These are phyloP conservation scores for Artomyces pyxidatus DNA, from an alignment of 768 basidiomycete species.

Conservation along the genomic window DNA sequence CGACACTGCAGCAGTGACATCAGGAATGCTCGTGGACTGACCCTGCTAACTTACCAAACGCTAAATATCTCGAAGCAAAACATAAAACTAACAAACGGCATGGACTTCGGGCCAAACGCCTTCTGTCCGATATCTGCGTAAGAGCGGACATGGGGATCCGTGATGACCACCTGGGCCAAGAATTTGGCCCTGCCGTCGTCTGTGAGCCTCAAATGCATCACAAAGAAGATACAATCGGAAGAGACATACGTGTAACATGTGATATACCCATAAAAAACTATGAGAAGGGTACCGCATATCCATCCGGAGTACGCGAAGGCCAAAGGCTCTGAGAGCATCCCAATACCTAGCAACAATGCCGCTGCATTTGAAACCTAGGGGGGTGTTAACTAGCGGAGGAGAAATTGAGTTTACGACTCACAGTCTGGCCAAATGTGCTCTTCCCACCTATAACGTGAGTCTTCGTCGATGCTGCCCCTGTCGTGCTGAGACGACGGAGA, in stretches of 20 bases:
- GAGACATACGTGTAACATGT: constrained; percentile 82
- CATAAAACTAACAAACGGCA: constrained; percentile 54
- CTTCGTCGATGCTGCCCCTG: no score
- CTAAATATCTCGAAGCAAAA: constrained; percentile 88
- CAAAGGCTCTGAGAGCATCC: constrained; percentile 82
- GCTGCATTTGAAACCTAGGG: constrained; percentile 80
- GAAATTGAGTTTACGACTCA: neutral
- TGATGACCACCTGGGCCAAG: constrained; percentile 65
- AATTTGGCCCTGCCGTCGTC: constrained; percentile 63
- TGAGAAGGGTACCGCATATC: constrained; percentile 65
- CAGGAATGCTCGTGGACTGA: neutral
- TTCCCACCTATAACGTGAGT: constrained; percentile 6
- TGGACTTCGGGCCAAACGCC: constrained; percentile 75
- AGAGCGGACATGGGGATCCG: constrained; percentile 63
- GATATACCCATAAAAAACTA: constrained; percentile 68
- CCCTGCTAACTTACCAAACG: constrained; percentile 43
- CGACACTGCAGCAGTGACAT: constrained; percentile 42
- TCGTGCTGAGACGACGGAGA: no score
- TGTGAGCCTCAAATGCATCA: neutral
- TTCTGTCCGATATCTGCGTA: constrained; percentile 88
- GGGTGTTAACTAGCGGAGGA: neutral
- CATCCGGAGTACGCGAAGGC: constrained; percentile 92
- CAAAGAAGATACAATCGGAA: neutral
- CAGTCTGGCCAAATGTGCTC: constrained; percentile 20
- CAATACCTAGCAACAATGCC: constrained; percentile 80